These are phyloP conservation scores for Ogataea trehalophila DNA, from an alignment of 805 yeast genomes.

Conservation along the genomic window DNA sequence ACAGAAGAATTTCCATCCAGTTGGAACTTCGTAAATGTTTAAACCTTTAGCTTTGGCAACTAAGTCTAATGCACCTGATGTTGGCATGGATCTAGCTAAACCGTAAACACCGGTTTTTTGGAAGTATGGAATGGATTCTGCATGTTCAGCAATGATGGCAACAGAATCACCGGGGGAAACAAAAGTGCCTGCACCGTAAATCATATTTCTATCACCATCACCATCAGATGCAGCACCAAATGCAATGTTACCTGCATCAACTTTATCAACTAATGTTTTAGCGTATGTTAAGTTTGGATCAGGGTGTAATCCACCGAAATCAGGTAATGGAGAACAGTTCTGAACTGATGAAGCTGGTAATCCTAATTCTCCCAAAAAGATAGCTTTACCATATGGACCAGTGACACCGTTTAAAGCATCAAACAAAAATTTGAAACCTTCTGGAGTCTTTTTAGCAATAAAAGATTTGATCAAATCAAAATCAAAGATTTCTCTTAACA, in stretches of 20 bases:
- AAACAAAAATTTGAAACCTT: slow-evolving; percentile 69
- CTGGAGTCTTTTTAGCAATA: slow-evolving; percentile 44
- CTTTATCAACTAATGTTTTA: slow-evolving; percentile 74
- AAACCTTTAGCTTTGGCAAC: slow-evolving; percentile 79
- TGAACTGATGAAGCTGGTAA: slow-evolving; percentile 67
- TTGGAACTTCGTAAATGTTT: slow-evolving; percentile 88
- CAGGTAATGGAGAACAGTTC: slow-evolving; percentile 75
- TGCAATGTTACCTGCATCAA: slow-evolving; percentile 75
- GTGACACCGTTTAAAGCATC: slow-evolving; percentile 95
- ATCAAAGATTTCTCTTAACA: slow-evolving; percentile 84
- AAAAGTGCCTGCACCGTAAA: slow-evolving; percentile 89
- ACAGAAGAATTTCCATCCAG: slow-evolving; percentile 99
- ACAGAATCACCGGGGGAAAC: slow-evolving; percentile 99
- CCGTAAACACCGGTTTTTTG: slow-evolving; percentile 81
- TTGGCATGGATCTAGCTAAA: slow-evolving; percentile 96
- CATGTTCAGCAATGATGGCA: slow-evolving; percentile 94
- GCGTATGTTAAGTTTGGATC: slow-evolving; percentile 98
- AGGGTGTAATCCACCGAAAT: slow-evolving; percentile 96
- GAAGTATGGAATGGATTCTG: slow-evolving; percentile 87
- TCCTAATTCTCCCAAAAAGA: slow-evolving; percentile 82
- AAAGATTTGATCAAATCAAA: slow-evolving; percentile 74
- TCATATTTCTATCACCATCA: slow-evolving; percentile 98
- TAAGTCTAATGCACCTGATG: slow-evolving; percentile 87
- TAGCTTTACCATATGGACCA: slow-evolving; percentile 88
- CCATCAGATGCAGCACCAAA: slow-evolving; percentile 99